Conservation (phyloP, 2,329 filamentous ascomycete species). For the Hypomyces rosellus region DNA sequence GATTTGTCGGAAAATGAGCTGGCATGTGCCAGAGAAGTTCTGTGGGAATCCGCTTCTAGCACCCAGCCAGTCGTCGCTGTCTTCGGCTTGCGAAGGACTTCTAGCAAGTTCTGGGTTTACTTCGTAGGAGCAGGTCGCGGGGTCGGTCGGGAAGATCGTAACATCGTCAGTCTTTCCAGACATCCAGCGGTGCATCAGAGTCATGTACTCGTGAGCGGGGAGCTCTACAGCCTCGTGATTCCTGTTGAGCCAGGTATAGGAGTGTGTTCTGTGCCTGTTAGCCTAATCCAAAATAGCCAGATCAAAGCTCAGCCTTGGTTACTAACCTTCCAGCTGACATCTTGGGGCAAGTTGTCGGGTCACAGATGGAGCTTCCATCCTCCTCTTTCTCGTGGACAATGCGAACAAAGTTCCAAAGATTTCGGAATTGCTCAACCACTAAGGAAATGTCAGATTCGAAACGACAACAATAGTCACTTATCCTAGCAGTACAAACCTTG, state of each 20-base stretch:
- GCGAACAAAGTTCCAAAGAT: slow-evolving; percentile 83
- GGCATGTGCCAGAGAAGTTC: slow-evolving; percentile 77
- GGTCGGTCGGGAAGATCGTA: slow-evolving; percentile 78
- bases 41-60: slow-evolving; percentile 82
- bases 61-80: slow-evolving; percentile 66
- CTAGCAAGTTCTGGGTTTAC: slow-evolving; percentile 47
- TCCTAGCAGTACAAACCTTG: slow-evolving; percentile 54
- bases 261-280: slow-evolving; percentile 54
- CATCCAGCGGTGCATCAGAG: slow-evolving; percentile 90
- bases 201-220: slow-evolving; percentile 83
- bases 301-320: too few species aligned
- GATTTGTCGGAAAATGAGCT: slow-evolving; percentile 89
- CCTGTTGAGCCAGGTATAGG: slow-evolving; percentile 71
- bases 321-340: slow-evolving; percentile 90
- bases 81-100: slow-evolving; percentile 47
- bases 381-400: slow-evolving; percentile 83
- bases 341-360: slow-evolving; percentile 74
- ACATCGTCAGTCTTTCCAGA: slow-evolving; percentile 83
- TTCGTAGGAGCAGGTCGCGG: slow-evolving; percentile 55
- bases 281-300: too few species aligned
- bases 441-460: slow-evolving; percentile 3
- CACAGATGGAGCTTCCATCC: slow-evolving; percentile 74
- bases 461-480: not conserved
- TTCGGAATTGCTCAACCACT: slow-evolving; percentile 91
- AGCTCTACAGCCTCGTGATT: slow-evolving; percentile 73